Conservation (phyloP, 2,329 filamentous ascomycete species). For the Paecilomyces sp. region DNA sequence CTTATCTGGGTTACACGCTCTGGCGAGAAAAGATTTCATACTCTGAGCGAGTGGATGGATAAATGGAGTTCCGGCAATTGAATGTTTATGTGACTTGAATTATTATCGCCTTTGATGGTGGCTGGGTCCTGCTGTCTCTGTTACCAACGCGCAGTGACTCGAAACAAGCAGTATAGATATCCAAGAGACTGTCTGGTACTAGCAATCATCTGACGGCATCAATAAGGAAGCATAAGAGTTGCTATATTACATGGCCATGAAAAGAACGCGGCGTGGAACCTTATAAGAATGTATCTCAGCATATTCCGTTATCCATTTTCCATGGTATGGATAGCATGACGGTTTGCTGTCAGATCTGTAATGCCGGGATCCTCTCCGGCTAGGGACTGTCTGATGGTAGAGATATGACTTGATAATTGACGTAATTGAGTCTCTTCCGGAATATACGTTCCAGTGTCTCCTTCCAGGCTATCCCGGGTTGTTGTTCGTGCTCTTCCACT, state of each 20-base stretch:
- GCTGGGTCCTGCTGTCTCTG: not conserved
- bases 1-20: slow-evolving; percentile 4
- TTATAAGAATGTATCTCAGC: not conserved
- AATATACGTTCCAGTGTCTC: not conserved
- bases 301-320: not conserved
- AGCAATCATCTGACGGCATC: not conserved
- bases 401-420: not conserved
- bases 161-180: not conserved
- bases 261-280: not conserved
- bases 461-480: not conserved
- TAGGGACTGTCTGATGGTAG: not conserved
- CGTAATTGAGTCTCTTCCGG: not conserved
- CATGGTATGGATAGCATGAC: not conserved
- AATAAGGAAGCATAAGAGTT: not conserved
- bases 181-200: not conserved
- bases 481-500: not conserved
- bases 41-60: slow-evolving; percentile 13
- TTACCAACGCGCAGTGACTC: not conserved
- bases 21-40: slow-evolving; percentile 4
- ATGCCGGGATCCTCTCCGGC: not conserved
- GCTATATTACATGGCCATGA: not conserved
- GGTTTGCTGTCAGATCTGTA: not conserved
- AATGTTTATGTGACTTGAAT: not conserved
- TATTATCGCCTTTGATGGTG: not conserved
- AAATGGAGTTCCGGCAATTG: slow-evolving; percentile 25